Evolutionary conservation across 257 asterid species (phyloP), one percentile per base, ranked within the genome.

Genomic region (Jacaranda mimosifolia): DNA sequence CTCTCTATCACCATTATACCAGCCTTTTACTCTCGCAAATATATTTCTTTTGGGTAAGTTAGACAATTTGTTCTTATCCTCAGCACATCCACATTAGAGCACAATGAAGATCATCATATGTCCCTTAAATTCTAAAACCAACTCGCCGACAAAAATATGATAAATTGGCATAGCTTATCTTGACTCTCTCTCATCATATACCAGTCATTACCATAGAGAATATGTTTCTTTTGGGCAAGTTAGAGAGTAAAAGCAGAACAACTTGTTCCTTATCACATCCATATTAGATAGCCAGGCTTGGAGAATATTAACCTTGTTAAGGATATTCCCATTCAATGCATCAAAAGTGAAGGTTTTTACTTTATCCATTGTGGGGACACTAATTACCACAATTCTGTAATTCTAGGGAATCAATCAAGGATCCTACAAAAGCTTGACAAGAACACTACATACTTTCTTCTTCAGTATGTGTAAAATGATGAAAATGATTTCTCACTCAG

Each of bases 271-370:
- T 14, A 53, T 46, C 36, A 48, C 72, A 62, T 62, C 42, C 15
- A 13, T 5, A 48, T 45, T 6, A 63, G 35, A 73, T 57, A n/a
- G 59, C 15, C 57, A 43, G 8, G 58, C 36, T 19, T 10, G 39
- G 2, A 13, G 1, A 4, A 48, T n/a, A 38, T 36, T 6, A 51
- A 63, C 48, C 14, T 48, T 63, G 6, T 26, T 26, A n/a, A n/a
- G 64, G 49, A 73, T 48, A 60, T 21, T 2, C 65, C 32, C 58
- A 21, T 42, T 5, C 19, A 19, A 15, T 7, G 6, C 10, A 6
- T 9, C 52, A 63, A 12, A 74, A 18, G 35, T 39, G 15, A 39
- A 72, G 11, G 40, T 45, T 60, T 46, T 62, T 66, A 75, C 55
- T 55, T 38, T 56, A 55, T 18, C 55, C 51, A 56, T 19, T 19